Percentiles rank a stretch among this genome's conserved stretches.
phyloP scores from a whole-genome alignment of 1,139 yeast genomes.

The Geotrichum histeridarum region DNA sequence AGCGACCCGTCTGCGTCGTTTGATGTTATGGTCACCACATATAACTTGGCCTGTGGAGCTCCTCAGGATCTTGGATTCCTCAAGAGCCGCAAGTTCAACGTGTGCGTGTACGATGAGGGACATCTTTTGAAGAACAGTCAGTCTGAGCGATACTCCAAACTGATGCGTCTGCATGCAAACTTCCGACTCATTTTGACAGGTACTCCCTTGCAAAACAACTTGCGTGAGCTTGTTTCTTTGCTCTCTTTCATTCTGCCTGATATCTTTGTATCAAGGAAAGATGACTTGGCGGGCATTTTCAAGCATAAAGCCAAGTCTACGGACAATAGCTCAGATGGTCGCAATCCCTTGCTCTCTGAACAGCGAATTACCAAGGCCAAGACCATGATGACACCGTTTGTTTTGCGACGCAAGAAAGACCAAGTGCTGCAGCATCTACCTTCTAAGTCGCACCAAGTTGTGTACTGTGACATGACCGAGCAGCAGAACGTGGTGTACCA shows the following conservation, averaged over 20 bases:
- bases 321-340: conserved; percentile 37
- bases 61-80: conserved; percentile 77
- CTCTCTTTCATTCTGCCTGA: conserved; percentile 86
- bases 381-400: conserved; percentile 98
- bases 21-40: conserved; percentile 92
- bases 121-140: conserved; percentile 89
- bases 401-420: conserved; percentile 81
- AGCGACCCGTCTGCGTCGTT: conserved; percentile 50
- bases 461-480: conserved; percentile 57
- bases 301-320: conserved; percentile 75
- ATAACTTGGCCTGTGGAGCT: conserved; percentile 83
- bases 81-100: conserved; percentile 69
- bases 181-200: conserved; percentile 88
- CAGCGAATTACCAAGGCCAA: conserved; percentile 92
- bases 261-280: conserved; percentile 73
- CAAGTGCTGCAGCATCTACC: conserved; percentile 91
- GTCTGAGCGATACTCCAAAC: conserved; percentile 78
- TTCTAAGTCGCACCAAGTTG: conserved; percentile 58
- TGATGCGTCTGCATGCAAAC: conserved; percentile 75
- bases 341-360: conserved; percentile 74
- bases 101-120: conserved; percentile 94
- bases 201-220: conserved; percentile 91
- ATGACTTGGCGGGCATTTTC: conserved; percentile 75
- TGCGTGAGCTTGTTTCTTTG: conserved; percentile 82
- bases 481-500: conserved; percentile 60